Evolutionary conservation across 1,284 basidiomycete genomes (phyloP), one percentile per base, ranked within the genome.

Genomic region (Ustanciosporium gigantosporum): DNA sequence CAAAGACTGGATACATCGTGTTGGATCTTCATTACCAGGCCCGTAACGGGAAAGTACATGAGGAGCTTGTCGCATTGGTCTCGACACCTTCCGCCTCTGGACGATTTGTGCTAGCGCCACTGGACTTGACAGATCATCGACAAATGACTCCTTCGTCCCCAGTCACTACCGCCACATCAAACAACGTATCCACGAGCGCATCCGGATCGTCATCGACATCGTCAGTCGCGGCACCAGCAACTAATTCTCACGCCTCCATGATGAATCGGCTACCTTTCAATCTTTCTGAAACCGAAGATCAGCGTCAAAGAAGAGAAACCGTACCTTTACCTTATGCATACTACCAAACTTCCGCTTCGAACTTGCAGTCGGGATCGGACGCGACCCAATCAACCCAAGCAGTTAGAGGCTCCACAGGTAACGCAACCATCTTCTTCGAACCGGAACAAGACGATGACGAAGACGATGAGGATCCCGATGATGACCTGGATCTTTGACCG

Each of bases 381-480:
- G n/a, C n/a, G n/a, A n/a, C n/a, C n/a, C n/a, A n/a, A n/a, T n/a
- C n/a, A n/a, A 37, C 14, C 17, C 8, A 2, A 16, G 49, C 40
- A 17, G 35, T 53, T 36, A 46, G 66, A 11, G 72, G 70, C 16
- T 53, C 40, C 8, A 70, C 69, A 1, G 66, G 70, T 17, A 62
- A 72, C 23, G 66, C 66, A 5, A 61, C 59, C 24, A 74, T 74
- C 53, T 68, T 74, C 21, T 74, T 74, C 38, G 70, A 74, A 41
- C 69, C 72, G 4, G 72, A 74, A 36, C 51, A 60, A 14, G 72
- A 69, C 22, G 72, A 74, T 27, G 72, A 74, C 42, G 72, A 74
- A 40, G 72, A 74, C 29, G 72, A 74, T 31, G 72, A 74, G 32
- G 72, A 74, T 50, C 72, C 72, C 4, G 72, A 74, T 31, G 72